Evolutionary conservation across 805 yeast species (phyloP).

Genomic region (Suhomyces kilbournensis): DNA sequence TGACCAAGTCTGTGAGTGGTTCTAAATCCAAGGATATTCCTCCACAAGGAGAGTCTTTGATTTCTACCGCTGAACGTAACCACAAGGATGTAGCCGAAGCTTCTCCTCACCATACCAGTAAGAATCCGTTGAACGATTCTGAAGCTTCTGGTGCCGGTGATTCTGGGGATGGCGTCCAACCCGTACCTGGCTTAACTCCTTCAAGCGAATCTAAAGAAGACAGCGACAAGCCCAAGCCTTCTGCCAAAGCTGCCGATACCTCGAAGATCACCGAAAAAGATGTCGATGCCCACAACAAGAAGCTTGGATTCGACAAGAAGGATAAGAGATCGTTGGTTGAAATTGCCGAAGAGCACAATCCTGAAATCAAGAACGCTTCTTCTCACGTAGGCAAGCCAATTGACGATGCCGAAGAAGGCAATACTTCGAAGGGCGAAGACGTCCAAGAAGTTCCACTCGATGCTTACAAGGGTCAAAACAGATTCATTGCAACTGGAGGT

Average conservation of each 20-base stretch:
- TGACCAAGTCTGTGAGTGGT: background rate
- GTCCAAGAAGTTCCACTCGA: slow-evolving; percentile 14
- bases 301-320: slow-evolving; percentile 19
- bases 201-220: slow-evolving; percentile 1
- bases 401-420: slow-evolving; percentile 4
- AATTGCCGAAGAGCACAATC: slow-evolving; percentile 23
- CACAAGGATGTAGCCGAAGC: slow-evolving; percentile 14
- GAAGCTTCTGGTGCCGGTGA: background rate
- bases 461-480: slow-evolving; percentile 9
- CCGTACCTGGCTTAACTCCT: slow-evolving; percentile 18
- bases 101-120: slow-evolving; percentile 7
- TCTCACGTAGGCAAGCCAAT: slow-evolving; percentile 5
- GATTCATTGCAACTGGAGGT: slow-evolving; percentile 14
- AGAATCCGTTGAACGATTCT: slow-evolving; percentile 1
- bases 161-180: slow-evolving; percentile 13
- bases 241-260: background rate
- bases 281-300: slow-evolving; percentile 25
- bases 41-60: slow-evolving; percentile 15
- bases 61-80: slow-evolving; percentile 17
- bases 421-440: slow-evolving; percentile 1
- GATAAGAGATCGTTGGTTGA: slow-evolving; percentile 26
- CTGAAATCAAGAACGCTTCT: slow-evolving; percentile 13
- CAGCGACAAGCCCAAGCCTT: background rate
- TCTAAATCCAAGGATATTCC: background rate
- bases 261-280: slow-evolving; percentile 19